Conservation (phyloP, 1,284 basidiomycete species). For the Cerioporus squamosus region DNA sequence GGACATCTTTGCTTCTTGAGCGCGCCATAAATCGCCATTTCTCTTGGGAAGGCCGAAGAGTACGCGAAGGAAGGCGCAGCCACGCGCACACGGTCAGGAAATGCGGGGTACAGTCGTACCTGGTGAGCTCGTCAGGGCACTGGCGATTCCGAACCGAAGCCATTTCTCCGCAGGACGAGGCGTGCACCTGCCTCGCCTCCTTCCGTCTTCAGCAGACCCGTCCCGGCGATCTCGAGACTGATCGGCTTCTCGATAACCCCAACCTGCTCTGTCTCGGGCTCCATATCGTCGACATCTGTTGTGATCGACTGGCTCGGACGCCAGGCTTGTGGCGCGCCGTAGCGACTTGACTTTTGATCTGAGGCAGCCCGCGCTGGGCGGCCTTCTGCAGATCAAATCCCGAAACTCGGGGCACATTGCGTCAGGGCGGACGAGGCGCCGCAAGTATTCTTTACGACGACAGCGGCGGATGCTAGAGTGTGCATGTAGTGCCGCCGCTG, state of each 20-base stretch:
- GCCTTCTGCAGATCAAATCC: too few species aligned
- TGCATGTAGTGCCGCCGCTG: too few species aligned
- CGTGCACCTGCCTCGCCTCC: neutral
- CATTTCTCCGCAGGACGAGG: neutral
- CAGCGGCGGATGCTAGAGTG: too few species aligned
- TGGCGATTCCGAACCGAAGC: neutral
- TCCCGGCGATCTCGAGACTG: conserved; percentile 3
- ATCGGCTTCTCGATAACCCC: conserved; percentile 9
- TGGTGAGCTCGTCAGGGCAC: neutral
- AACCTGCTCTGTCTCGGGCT: conserved; percentile 2
- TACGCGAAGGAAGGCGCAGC: neutral
- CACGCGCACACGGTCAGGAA: neutral
- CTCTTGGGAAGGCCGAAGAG: neutral
- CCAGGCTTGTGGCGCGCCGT: neutral
- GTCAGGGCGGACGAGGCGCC: too few species aligned
- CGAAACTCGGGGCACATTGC: too few species aligned
- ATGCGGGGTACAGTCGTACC: neutral
- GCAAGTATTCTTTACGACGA: too few species aligned
- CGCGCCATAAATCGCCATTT: neutral
- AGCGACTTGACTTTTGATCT: neutral
- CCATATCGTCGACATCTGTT: neutral
- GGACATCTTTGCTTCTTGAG: neutral
- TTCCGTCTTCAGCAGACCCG: conserved; percentile 2
- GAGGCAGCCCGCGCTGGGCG: too few species aligned
- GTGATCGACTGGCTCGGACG: neutral